Percentiles rank a stretch among this genome's conserved stretches.
phyloP scores from a whole-genome alignment of 2,329 filamentous ascomycete species.

The Cladophialophora bantiana region DNA sequence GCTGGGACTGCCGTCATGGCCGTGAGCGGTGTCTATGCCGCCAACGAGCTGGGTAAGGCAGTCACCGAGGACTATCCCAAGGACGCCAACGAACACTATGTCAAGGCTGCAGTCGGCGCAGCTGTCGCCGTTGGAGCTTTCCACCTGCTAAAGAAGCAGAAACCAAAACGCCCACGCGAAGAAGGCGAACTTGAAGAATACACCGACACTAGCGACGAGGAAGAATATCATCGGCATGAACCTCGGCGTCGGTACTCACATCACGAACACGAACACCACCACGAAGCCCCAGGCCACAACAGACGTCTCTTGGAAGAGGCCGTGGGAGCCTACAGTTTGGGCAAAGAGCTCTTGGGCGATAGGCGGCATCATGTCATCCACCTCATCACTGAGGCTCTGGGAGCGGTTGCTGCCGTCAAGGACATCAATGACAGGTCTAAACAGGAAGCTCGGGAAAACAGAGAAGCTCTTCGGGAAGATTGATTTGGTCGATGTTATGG shows the following conservation, averaged over 20 bases:
- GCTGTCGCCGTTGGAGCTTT: constrained; percentile 13
- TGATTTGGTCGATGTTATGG: neutral
- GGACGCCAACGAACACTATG: constrained; percentile 11
- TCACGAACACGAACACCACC: constrained; percentile 4
- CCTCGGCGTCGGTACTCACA: constrained; percentile 1
- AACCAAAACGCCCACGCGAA: neutral
- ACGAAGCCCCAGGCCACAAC: constrained; percentile 5
- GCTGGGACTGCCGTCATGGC: constrained; percentile 2
- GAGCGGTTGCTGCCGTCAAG: constrained; percentile 20
- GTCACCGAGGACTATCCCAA: constrained; percentile 6
- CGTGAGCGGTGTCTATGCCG: constrained; percentile 8
- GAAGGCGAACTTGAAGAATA: neutral
- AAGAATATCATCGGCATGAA: constrained; percentile 6
- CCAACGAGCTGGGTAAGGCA: constrained; percentile 17
- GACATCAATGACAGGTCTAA: constrained; percentile 54
- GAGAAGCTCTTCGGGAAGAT: neutral
- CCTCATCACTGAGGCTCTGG: constrained; percentile 11
- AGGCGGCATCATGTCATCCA: constrained; percentile 14
- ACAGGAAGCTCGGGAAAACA: neutral
- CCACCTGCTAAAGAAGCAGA: constrained; percentile 11
- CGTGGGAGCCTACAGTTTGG: constrained; percentile 14
- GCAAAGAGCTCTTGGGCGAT: constrained; percentile 16
- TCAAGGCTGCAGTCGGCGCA: constrained; percentile 12
- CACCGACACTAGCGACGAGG: neutral
- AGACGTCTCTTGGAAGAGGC: constrained; percentile 14